Evolutionary conservation across 352 stramenopile species (phyloP).

Genomic region (Ophiocytium majus): DNA sequence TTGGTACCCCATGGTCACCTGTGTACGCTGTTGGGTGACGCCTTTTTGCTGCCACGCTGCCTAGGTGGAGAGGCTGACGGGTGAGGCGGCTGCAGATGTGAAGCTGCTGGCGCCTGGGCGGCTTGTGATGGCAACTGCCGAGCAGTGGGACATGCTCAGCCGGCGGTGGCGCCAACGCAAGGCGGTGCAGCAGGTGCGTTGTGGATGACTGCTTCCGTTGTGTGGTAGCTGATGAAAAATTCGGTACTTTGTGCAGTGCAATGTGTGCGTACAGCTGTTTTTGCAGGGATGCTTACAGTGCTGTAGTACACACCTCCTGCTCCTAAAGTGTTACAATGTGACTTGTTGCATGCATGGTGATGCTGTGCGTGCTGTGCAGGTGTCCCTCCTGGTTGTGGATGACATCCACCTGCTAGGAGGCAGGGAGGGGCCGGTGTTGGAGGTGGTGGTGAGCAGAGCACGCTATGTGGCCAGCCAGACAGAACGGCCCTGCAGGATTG

Average conservation of each 20-base stretch:
- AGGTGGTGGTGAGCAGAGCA: conserved; percentile 96
- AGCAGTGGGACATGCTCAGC: conserved; percentile 92
- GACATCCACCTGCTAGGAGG: conserved; percentile 94
- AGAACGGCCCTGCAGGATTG: conserved; percentile 66
- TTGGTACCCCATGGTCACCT: too few species aligned
- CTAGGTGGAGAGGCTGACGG: conserved; percentile 84
- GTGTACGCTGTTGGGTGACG: too few species aligned
- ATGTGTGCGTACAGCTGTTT: too few species aligned
- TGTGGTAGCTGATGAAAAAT: too few species aligned
- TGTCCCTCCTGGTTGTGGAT: conserved; percentile 91
- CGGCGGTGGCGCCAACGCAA: conserved; percentile 94
- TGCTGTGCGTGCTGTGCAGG: too few species aligned
- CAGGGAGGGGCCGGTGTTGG: conserved; percentile 81
- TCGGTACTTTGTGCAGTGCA: too few species aligned
- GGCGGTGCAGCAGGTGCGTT: conserved; percentile 72
- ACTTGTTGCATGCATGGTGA: too few species aligned
- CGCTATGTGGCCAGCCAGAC: conserved; percentile 87
- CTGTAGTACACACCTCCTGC: too few species aligned
- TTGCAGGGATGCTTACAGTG: too few species aligned
- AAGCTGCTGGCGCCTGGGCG: conserved; percentile 80
- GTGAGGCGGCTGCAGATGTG: conserved; percentile 87
- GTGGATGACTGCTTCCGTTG: too few species aligned
- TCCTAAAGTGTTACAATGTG: too few species aligned
- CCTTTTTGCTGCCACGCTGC: too few species aligned
- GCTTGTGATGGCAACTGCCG: conserved; percentile 87